These are phyloP conservation scores for Yamadazyma diospyri DNA, from an alignment of 1,139 yeast genomes.

Conservation along the genomic window DNA sequence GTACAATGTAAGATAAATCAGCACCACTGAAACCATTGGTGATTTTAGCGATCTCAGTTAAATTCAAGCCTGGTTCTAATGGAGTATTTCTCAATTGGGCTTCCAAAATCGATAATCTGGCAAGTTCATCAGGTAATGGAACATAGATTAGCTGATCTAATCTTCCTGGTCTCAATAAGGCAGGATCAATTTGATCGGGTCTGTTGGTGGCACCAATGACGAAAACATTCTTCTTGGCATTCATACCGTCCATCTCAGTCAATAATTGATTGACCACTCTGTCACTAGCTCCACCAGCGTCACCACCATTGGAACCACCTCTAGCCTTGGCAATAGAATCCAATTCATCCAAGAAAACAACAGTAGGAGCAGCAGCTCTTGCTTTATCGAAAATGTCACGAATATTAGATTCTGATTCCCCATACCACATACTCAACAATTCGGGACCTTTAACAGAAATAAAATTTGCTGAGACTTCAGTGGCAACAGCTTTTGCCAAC, in stretches of 20 bases:
- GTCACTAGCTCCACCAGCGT: slow-evolving; percentile 98
- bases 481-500: slow-evolving; percentile 96
- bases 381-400: slow-evolving; percentile 98
- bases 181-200: slow-evolving; percentile 99
- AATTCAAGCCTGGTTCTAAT: slow-evolving; percentile 92
- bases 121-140: slow-evolving; percentile 94
- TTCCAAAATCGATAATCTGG: slow-evolving; percentile 85
- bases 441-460: slow-evolving; percentile 98
- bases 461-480: slow-evolving; percentile 95
- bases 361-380: slow-evolving; percentile 98
- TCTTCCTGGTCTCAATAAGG: slow-evolving; percentile 98
- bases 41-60: slow-evolving; percentile 83
- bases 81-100: slow-evolving; percentile 99
- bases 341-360: slow-evolving; percentile 93
- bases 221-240: slow-evolving; percentile 96
- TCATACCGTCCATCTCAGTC: slow-evolving; percentile 99
- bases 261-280: slow-evolving; percentile 96
- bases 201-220: slow-evolving; percentile 99
- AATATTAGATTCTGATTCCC: slow-evolving; percentile 96
- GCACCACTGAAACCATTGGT: slow-evolving; percentile 99
- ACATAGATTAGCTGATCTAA: slow-evolving; percentile 97
- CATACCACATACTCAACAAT: slow-evolving; percentile 97
- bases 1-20: slow-evolving; percentile 93
- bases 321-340: slow-evolving; percentile 98
- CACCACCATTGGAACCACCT: slow-evolving; percentile 69